Percentiles rank a stretch among this genome's conserved stretches.
These are phyloP conservation scores for Boechera divaricarpa DNA, from an alignment of 345 rosid species.

Conservation along the genomic window DNA sequence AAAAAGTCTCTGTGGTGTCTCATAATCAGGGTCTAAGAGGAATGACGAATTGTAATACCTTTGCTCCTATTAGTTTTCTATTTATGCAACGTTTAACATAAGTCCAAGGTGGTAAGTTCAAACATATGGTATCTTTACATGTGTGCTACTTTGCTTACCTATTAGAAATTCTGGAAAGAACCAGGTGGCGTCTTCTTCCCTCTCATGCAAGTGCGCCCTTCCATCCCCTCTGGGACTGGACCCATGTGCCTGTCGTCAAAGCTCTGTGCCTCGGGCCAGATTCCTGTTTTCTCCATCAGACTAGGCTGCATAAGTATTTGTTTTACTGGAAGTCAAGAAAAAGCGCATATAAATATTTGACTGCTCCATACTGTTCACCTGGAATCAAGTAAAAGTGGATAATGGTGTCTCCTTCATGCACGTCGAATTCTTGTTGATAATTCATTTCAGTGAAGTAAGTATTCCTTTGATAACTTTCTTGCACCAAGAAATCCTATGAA, in stretches of 20 bases:
- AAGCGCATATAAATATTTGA: background rate
- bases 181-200: constrained; percentile 37
- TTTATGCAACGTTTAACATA: background rate
- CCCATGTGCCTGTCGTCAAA: constrained; percentile 32
- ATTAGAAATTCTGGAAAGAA: constrained; percentile 38
- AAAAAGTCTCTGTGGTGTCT: constrained; percentile 42
- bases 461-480: constrained; percentile 43
- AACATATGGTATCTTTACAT: constrained; percentile 3
- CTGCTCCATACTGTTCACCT: constrained; percentile 24
- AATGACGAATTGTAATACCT: constrained; percentile 43
- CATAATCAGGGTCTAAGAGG: constrained; percentile 39
- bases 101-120: constrained; percentile 14
- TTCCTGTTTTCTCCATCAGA: constrained; percentile 30
- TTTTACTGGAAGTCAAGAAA: background rate
- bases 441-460: constrained; percentile 29
- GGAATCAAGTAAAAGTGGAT: constrained; percentile 40
- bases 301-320: constrained; percentile 11
- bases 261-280: constrained; percentile 42
- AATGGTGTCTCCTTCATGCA: constrained; percentile 35
- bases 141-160: constrained; percentile 16
- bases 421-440: constrained; percentile 22
- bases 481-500: constrained; percentile 41
- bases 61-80: constrained; percentile 41
- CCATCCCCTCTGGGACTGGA: constrained; percentile 42
- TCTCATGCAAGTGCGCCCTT: constrained; percentile 41